Conservation (phyloP, 176 grass and related monocot genomes). For the Thalia dealbata region DNA sequence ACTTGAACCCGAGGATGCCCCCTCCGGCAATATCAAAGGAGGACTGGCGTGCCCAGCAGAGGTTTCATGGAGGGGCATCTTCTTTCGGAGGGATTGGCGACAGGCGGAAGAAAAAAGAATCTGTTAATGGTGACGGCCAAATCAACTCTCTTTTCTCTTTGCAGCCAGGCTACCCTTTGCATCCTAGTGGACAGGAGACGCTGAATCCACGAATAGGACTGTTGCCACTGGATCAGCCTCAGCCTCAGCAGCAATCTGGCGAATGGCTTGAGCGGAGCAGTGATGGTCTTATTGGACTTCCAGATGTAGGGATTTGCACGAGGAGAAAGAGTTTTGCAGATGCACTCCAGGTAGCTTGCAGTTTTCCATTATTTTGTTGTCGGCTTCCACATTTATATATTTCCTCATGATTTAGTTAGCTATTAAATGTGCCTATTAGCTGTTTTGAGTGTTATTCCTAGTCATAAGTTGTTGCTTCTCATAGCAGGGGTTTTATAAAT, state of each 20-base stretch:
- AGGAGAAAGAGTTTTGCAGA: constrained; percentile 79
- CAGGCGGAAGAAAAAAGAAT: constrained; percentile 29
- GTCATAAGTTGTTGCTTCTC: background rate
- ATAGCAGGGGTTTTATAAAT: background rate
- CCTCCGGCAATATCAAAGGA: constrained; percentile 68
- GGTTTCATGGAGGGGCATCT: constrained; percentile 29
- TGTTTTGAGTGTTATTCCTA: too few relatives aligned
- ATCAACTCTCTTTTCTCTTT: constrained; percentile 51
- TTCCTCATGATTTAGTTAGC: background rate
- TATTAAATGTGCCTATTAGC: too few relatives aligned
- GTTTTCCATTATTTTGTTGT: constrained; percentile 4
- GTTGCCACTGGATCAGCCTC: constrained; percentile 12
- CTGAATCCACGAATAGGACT: constrained; percentile 23
- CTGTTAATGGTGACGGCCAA: constrained; percentile 19
- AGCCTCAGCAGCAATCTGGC: constrained; percentile 21
- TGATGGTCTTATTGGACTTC: constrained; percentile 44
- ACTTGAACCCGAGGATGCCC: constrained; percentile 77
- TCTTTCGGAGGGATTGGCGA: constrained; percentile 54
- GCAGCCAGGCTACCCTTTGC: constrained; percentile 34
- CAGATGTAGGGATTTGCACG: constrained; percentile 35
- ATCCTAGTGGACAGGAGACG: constrained; percentile 24
- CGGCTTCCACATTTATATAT: constrained; percentile 4
- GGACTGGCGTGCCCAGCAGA: constrained; percentile 66
- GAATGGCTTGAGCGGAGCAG: constrained; percentile 38
- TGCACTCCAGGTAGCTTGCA: constrained; percentile 62